phyloP scores from a whole-genome alignment of 805 yeast species.

The Lachancea waltii region DNA sequence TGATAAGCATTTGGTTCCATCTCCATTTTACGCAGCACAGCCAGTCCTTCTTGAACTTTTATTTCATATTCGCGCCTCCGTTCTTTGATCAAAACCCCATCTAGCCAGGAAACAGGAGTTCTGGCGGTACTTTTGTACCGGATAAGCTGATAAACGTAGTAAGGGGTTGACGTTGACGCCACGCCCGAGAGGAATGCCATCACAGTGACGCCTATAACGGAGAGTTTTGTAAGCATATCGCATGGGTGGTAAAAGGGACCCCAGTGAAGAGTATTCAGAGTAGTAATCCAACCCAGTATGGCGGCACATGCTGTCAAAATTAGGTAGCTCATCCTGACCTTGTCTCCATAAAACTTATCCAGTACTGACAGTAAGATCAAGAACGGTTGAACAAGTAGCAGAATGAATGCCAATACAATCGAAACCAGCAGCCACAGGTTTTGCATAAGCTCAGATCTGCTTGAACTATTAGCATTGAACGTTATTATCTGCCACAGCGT shows the following conservation, averaged over 20 bases:
- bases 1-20: slow-evolving; percentile 12
- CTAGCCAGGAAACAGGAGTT: slow-evolving; percentile 21
- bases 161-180: slow-evolving; percentile 30
- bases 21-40: slow-evolving; percentile 14
- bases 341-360: slow-evolving; percentile 29
- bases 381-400: slow-evolving; percentile 29
- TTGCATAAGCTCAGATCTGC: slow-evolving; percentile 14
- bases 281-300: slow-evolving; percentile 12
- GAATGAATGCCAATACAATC: slow-evolving; percentile 14
- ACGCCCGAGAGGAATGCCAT: slow-evolving; percentile 31
- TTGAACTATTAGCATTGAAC: slow-evolving; percentile 17
- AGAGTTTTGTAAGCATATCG: slow-evolving; percentile 28
- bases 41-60: slow-evolving; percentile 17
- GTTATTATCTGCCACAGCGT: slow-evolving; percentile 29
- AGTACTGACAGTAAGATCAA: slow-evolving; percentile 24
- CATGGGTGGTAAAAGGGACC: slow-evolving; percentile 29
- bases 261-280: slow-evolving; percentile 15
- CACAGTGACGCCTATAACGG: slow-evolving; percentile 29
- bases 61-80: slow-evolving; percentile 18
- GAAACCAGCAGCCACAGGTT: slow-evolving; percentile 28
- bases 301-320: slow-evolving; percentile 17
- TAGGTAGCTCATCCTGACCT: slow-evolving; percentile 18
- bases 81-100: slow-evolving; percentile 15
- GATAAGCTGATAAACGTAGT: slow-evolving; percentile 19
- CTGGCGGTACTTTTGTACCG: slow-evolving; percentile 6